Conservation (phyloP, 805 yeast genomes). For the Candida andamanensis region DNA sequence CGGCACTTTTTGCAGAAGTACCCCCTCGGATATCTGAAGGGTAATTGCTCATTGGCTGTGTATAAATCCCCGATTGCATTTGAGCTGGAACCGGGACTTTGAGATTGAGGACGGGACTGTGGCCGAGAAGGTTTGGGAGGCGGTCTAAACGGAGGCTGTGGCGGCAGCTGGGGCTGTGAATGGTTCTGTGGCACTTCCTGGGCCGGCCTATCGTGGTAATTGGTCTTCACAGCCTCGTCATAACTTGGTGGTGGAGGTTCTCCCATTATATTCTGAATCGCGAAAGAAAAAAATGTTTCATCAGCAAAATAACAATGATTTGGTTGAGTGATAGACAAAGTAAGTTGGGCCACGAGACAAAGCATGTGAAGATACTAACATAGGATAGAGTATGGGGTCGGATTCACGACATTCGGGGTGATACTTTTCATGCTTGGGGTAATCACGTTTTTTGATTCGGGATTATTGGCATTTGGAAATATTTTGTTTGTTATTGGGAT, state of each 20-base stretch:
- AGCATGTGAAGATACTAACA: constrained; percentile 11
- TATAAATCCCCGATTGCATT: constrained; percentile 8
- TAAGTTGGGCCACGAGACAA: constrained; percentile 29
- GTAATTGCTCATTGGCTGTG: constrained; percentile 14
- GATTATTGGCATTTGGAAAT: constrained; percentile 86
- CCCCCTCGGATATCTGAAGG: constrained; percentile 26
- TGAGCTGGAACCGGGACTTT: constrained; percentile 1
- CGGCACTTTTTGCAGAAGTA: constrained; percentile 28
- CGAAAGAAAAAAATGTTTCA: no score
- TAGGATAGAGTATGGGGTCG: constrained; percentile 78
- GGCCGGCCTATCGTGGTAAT: constrained; percentile 1
- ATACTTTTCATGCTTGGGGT: constrained; percentile 78
- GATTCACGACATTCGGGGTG: constrained; percentile 82
- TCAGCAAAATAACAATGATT: no score
- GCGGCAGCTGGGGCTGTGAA: no score
- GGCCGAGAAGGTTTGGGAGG: constrained; percentile 11
- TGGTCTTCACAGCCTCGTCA: constrained; percentile 34
- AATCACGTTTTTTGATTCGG: constrained; percentile 81
- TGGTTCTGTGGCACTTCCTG: constrained; percentile 7
- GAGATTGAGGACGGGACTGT: constrained; percentile 8
- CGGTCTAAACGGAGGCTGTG: constrained; percentile 14
- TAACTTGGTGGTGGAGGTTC: constrained; percentile 41
- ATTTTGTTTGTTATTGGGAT: constrained; percentile 76
- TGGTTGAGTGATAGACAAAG: constrained; percentile 78
- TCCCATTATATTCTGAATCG: no score